Conservation (phyloP, 495 filamentous ascomycete species). For the Penicillium pulvis region DNA sequence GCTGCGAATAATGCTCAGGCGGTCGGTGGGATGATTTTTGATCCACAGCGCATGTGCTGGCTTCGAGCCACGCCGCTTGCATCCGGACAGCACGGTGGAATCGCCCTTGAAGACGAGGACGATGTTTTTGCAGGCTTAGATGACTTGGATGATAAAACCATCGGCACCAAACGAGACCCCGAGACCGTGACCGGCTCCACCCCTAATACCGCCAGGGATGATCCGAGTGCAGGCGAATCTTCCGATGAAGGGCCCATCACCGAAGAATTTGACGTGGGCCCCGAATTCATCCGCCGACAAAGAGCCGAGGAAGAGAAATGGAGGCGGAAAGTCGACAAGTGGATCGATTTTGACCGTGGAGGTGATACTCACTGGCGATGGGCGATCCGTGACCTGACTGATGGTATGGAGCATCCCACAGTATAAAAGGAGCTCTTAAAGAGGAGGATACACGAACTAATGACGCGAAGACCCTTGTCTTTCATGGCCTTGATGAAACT, state of each 20-base stretch:
- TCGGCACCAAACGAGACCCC: slow-evolving; percentile 39
- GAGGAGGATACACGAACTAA: slow-evolving; percentile 26
- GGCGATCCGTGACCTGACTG: slow-evolving; percentile 52
- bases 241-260: slow-evolving; percentile 80
- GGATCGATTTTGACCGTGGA: slow-evolving; percentile 58
- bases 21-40: slow-evolving; percentile 95
- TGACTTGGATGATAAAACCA: slow-evolving; percentile 58
- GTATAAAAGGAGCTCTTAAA: no score
- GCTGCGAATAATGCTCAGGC: slow-evolving; percentile 77
- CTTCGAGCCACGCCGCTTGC: slow-evolving; percentile 64
- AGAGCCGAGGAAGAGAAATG: slow-evolving; percentile 89
- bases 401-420: slow-evolving; percentile 18
- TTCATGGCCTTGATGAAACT: slow-evolving; percentile 27
- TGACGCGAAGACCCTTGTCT: slow-evolving; percentile 24
- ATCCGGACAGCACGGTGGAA: slow-evolving; percentile 29
- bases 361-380: slow-evolving; percentile 54
- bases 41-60: slow-evolving; percentile 95
- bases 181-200: slow-evolving; percentile 35
- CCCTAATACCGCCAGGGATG: slow-evolving; percentile 46
- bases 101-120: slow-evolving; percentile 54
- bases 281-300: slow-evolving; percentile 87
- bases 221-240: slow-evolving; percentile 52
- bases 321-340: slow-evolving; percentile 79
- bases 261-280: slow-evolving; percentile 97
- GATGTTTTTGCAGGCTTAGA: slow-evolving; percentile 83